A percentile compares a stretch with the other conserved stretches of the same genome.
Evolutionary conservation across 108 stramenopile species (phyloP).

Genomic region (Epithemia pelagica): DNA sequence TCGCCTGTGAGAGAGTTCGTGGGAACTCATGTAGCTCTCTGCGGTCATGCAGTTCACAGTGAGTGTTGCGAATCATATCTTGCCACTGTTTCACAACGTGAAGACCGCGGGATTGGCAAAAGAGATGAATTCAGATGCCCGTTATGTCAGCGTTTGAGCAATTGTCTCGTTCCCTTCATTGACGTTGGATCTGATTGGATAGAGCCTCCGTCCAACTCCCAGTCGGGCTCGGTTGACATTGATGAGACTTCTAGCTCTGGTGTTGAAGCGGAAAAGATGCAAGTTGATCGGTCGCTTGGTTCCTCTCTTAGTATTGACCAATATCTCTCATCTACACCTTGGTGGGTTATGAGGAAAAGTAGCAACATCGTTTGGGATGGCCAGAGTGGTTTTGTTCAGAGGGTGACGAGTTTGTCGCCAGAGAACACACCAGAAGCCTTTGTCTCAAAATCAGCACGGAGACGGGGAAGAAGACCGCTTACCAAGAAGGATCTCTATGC

Average conservation of each 20-base stretch:
- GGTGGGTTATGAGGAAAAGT: constrained; percentile 70
- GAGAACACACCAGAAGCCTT: neutral
- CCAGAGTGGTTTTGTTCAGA: constrained; percentile 47
- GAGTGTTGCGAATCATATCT: constrained; percentile 79
- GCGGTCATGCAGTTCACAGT: constrained; percentile 84
- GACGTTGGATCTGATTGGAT: constrained; percentile 80
- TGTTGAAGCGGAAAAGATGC: neutral
- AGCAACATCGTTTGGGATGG: constrained; percentile 57
- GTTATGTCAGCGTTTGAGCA: constrained; percentile 72
- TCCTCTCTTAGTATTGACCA: constrained; percentile 20
- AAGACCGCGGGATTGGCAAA: constrained; percentile 52
- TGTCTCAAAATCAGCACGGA: constrained; percentile 7
- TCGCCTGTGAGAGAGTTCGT: constrained; percentile 49
- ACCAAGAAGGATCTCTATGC: constrained; percentile 77
- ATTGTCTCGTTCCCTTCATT: constrained; percentile 79
- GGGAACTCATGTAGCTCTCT: constrained; percentile 69
- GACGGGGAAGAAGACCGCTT: constrained; percentile 38
- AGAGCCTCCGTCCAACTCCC: constrained; percentile 19
- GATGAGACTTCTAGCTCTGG: neutral
- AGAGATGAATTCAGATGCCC: constrained; percentile 77
- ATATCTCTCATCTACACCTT: constrained; percentile 52
- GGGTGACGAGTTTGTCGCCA: neutral
- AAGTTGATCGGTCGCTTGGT: neutral
- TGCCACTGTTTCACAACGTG: constrained; percentile 58
- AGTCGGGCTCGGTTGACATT: neutral